Conservation (phyloP, 108 stramenopile genomes). For the Nitzschia putrida region DNA sequence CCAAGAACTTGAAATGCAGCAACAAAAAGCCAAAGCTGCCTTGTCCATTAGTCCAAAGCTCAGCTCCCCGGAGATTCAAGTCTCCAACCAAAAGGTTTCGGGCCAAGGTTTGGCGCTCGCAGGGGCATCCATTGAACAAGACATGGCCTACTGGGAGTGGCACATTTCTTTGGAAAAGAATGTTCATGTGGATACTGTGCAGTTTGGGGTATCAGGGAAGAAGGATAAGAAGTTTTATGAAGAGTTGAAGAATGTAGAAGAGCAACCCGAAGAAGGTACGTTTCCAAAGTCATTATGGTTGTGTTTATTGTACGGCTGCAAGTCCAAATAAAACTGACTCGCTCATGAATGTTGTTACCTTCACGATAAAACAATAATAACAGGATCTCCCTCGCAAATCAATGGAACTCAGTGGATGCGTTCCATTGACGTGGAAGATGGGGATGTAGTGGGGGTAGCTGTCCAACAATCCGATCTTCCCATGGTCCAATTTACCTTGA, state of each 20-base stretch:
- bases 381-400: constrained; percentile 31
- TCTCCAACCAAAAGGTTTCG: constrained; percentile 41
- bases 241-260: constrained; percentile 39
- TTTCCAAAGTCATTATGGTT: background rate
- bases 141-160: constrained; percentile 90
- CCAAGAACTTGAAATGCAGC: constrained; percentile 28
- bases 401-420: constrained; percentile 75
- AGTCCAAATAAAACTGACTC: too few relatives aligned
- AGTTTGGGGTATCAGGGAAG: constrained; percentile 78
- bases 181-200: constrained; percentile 44
- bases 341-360: too few relatives aligned
- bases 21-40: constrained; percentile 18
- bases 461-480: constrained; percentile 84
- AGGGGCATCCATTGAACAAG: constrained; percentile 73
- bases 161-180: constrained; percentile 37
- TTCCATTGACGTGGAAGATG: constrained; percentile 57
- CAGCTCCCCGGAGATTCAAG: constrained; percentile 59
- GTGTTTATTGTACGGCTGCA: background rate
- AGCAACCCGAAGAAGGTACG: constrained; percentile 45
- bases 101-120: constrained; percentile 72
- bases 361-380: constrained; percentile 1
- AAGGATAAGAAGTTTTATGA: constrained; percentile 71
- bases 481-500: constrained; percentile 83
- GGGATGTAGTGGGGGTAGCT: constrained; percentile 76
- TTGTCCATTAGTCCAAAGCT: constrained; percentile 47